Evolutionary conservation across 1,139 yeast species (phyloP), one percentile per base, ranked within the genome.

Genomic region (Taiozyma sp.): DNA sequence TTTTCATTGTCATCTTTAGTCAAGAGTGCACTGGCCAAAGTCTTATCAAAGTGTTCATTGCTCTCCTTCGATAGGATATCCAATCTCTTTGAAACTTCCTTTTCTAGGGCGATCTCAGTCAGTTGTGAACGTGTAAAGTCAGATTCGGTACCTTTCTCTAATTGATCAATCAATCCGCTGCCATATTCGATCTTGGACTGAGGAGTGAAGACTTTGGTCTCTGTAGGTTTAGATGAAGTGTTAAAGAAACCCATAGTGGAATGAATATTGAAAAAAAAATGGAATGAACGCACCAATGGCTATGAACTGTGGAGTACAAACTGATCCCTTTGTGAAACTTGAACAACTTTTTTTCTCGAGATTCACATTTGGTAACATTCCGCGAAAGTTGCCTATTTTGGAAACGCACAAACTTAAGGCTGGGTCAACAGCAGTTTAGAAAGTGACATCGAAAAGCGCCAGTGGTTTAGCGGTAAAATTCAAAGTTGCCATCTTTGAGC

Each of bases 111-210:
- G 66, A 82, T 83, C 55, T 88, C 93, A 19, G 90, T 79, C 65
- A 84, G 79, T 66, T 90, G 96, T 48, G 86, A 78, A 64, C 97
- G 83, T 22, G 96, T 81, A 67, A 81, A 87, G 66, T 91, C 92
- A 9, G 95, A 81, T 75, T 89, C 96, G 45, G 81, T 76, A 9
- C 87, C 78, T 48, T 80, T 75, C 60, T 88, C 96, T 58, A 91
- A 78, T 64, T 86, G 87, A 27, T 84, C 76, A 57, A 89, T 55
- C 85, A 80, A 30, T 82, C 78, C 19, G 86, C 83, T 54, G 85
- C 83, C 68, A 84, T 86, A 64, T 34, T 87, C 90, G 48, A 88
- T 82, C 45, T 93, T 92, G 7, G 92, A 79, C 52, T 78, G 69
- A 49, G 96, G 91, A 8, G 83, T 75, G 64, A 82, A 83, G 48